Evolutionary conservation across 2,329 filamentous ascomycete genomes (phyloP), one percentile per base, ranked within the genome.

Genomic region (Trichoderma lentiforme): DNA sequence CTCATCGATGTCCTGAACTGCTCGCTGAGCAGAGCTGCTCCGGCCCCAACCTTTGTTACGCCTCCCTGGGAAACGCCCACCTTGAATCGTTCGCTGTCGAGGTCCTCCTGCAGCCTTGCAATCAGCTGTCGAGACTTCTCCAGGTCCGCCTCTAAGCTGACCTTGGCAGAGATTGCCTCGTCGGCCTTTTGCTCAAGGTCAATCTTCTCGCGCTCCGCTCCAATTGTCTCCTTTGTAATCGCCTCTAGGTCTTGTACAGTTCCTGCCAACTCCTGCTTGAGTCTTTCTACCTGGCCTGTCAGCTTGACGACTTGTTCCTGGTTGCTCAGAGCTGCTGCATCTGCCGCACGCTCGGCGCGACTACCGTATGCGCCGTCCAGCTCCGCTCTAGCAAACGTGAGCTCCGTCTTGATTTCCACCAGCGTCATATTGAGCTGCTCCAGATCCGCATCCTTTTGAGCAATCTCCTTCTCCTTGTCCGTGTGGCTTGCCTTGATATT

Each of bases 321-420:
- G 71, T 80, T 84, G 79, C 88, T 86, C 75, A 86, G 81, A 60
- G 86, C 86, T 1, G 88, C 88, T 24, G 86, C 85, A 74, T 89
- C 87, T 14, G 86, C 86, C 24, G 88, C 88, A 26, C 88, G 86
- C 80, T 90, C 85, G 72, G 86, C 85, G 72, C 88, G 85, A 71
- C 86, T 85, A 71, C 88, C 88, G 77, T 90, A 89, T 30, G 88
- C 88, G 71, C 87, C 87, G 74, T 90, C 88, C 34, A 90, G 84
- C 79, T 90, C 88, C 21, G 88, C 88, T 76, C 87, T 86, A 65
- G 87, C 86, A 76, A 90, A 85, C 60, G 88, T 89, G 72, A 89
- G 82, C 76, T 90, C 88, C 68, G 87, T 89, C 83, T 90, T 90
- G 77, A 88, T 83, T 80, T 89, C 87, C 39, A 87, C 85, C 70